Percentiles rank a stretch among this genome's conserved stretches.
Evolutionary conservation across 2,329 filamentous ascomycete genomes (phyloP).

Genomic region (Metarhizium sp.): DNA sequence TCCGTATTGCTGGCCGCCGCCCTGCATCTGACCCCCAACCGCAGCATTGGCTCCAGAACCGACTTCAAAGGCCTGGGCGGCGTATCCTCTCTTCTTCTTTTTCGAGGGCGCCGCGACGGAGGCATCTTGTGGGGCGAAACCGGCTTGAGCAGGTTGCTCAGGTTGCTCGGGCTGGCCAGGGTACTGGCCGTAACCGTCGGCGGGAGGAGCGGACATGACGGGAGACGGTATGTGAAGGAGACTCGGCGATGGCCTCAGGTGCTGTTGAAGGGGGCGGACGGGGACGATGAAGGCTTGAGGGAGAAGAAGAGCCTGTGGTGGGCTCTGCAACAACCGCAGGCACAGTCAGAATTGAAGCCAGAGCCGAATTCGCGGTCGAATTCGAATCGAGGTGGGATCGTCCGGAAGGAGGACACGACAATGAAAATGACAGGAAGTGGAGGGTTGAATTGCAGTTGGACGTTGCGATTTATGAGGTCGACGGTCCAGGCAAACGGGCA

Average conservation of each 20-base stretch:
- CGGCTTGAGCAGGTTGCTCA: constrained; percentile 27
- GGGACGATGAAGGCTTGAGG: constrained; percentile 1
- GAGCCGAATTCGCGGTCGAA: background rate
- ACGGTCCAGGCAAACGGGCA: too few species aligned
- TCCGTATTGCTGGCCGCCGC: constrained; percentile 35
- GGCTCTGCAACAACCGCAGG: constrained; percentile 7
- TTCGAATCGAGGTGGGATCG: constrained; percentile 4
- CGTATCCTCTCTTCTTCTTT: constrained; percentile 94
- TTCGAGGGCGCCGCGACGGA: constrained; percentile 41
- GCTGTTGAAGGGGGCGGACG: background rate
- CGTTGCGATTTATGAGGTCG: background rate
- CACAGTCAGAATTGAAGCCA: background rate
- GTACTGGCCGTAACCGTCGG: constrained; percentile 45
- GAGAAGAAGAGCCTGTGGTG: constrained; percentile 1
- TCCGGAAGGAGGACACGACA: constrained; percentile 5
- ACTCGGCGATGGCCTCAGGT: constrained; percentile 11
- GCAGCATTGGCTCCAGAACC: constrained; percentile 74
- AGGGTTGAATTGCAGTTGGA: background rate
- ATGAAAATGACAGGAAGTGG: constrained; percentile 2
- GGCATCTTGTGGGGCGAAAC: constrained; percentile 17
- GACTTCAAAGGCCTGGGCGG: constrained; percentile 89
- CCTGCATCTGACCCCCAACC: constrained; percentile 35
- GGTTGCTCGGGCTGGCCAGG: constrained; percentile 33
- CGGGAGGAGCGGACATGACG: constrained; percentile 49
- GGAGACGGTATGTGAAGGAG: constrained; percentile 14